Evolutionary conservation across 306 rosid genomes (phyloP), one percentile per base, ranked within the genome.

Genomic region (Fragaria vesca): DNA sequence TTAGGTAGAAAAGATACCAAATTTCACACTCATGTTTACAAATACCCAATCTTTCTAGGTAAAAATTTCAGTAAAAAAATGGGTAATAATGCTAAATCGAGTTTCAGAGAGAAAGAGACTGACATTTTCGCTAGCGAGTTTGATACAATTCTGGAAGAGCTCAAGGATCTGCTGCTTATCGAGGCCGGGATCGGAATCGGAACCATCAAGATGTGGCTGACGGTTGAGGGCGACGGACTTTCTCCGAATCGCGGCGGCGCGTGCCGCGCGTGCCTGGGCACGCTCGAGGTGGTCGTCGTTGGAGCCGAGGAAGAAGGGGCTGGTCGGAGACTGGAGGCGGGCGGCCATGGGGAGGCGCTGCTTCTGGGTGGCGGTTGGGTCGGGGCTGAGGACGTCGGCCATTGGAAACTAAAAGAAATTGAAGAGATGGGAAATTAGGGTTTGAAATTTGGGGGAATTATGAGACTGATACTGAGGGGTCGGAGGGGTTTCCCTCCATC

Each of bases 71-170:
- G n/a, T 34, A 62, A 6, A 6, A 0, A 30, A 62, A 30, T 30
- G n/a, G 11, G 38, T 15, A 12, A 0, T 40, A 4, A 55, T 0
- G 9, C 13, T 8, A 48, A 50, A 60, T 32, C 26, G 46, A 75
- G 17, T n/a, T 20, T 13, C 1, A 47, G 40, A 65, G 51, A 71
- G 42, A 47, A 24, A 26, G 24, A 18, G 38, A 54, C 72, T 28
- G 82, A 95, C 97, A 79, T 93, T 95, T 90, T 95, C 99, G 75
- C 99, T 95, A 20, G 94, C 99, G 71, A 95, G 97, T 87, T 91
- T 95, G 69, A 95, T 95, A 91, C 99, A 95, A 79, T 95, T 93
- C n/a, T 93, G 90, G 81, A 95, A 91, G 81, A 95, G 86, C 80
- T 90, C 99, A 66, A 95, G 77, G 75, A 93, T 93, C 85, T 95